Base-by-base conservation (phyloP, 163 green algal genomes). In the Chlamydomonas reinhardtii region DNA sequence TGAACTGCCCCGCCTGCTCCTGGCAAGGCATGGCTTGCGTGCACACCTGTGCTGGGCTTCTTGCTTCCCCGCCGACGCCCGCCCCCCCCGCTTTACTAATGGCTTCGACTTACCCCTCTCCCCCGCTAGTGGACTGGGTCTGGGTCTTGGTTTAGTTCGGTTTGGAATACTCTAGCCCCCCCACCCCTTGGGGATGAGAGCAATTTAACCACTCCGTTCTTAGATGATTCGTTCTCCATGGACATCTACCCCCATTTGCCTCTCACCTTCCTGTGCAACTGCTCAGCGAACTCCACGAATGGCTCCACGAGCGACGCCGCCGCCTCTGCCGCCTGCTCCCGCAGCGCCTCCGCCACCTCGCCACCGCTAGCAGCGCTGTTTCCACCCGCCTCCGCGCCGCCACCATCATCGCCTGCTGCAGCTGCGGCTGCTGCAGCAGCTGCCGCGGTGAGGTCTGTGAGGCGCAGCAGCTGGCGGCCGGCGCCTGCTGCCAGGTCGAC, bases 261-360 rank as follows among this genome's bases (percentile, higher is more conserved):
- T 19, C 74, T 6, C 39, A 84, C 76, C 76, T 17, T 31, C 0
- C 29, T 29, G 16, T 85, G 34, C 22, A 85, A 32, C 32, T 72
- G n/a, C 68, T 77, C 27, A 17, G 79, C 79, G 32, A 85, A 72
- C 0, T 61, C 68, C 34, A 48, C 79, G n/a, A 85, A 85, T 9
- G 79, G 79, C 52, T 8, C 32, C 22, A 34, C 68, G 34, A 85
- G 68, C 68, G 16, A 52, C 6, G 62, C 68, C 9, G 48, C 65
- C 31, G 31, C 77, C 39, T 69, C 77, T 17, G 35, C 69, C 35
- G 34, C 69, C 35, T 31, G 17, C 68, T 27, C 31, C 17, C 4
- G 31, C 2, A 19, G 27, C 35, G 19, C 73, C 3, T 2, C 74
- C 25, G 32, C 54, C 20, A 9, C 56, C 35, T n/a, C 27, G 15